Conservation (phyloP, 352 stramenopile genomes). For the Thalassiosira hispida region DNA sequence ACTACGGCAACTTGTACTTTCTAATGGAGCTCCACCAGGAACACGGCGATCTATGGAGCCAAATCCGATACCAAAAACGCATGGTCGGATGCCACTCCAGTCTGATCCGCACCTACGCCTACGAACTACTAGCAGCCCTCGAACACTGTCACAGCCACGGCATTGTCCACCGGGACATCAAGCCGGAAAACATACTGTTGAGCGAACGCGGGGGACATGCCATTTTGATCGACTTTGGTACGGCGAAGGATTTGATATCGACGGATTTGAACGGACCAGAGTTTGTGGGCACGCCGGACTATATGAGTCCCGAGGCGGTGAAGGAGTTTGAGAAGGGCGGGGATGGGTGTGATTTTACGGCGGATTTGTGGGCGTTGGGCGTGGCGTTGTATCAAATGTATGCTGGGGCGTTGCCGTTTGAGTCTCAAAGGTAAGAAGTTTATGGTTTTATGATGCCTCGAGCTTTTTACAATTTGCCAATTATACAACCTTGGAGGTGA, state of each 20-base stretch:
- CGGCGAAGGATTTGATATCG: constrained; percentile 88
- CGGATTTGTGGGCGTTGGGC: constrained; percentile 87
- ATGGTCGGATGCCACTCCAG: constrained; percentile 84
- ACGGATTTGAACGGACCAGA: constrained; percentile 90
- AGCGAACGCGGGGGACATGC: constrained; percentile 83
- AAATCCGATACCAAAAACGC: constrained; percentile 65
- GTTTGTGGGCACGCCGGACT: constrained; percentile 91
- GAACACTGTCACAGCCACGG: constrained; percentile 92
- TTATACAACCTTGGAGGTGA: neutral
- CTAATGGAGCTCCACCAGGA: constrained; percentile 91
- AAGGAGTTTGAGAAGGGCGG: constrained; percentile 37
- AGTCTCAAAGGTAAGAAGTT: constrained; percentile 55
- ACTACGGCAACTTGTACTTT: constrained; percentile 95
- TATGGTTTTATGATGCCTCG: neutral
- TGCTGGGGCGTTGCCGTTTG: constrained; percentile 85
- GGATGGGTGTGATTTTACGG: constrained; percentile 63
- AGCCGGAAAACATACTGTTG: constrained; percentile 95
- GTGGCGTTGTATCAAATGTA: constrained; percentile 86
- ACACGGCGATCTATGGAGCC: constrained; percentile 89
- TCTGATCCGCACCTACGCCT: constrained; percentile 67
- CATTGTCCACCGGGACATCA: constrained; percentile 92
- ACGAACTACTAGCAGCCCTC: constrained; percentile 84
- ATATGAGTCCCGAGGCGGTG: constrained; percentile 88
- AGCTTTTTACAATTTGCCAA: neutral
- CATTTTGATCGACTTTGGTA: constrained; percentile 91